Evolutionary conservation across 345 rosid species (phyloP).

Genomic region (Raphanus sativus): DNA sequence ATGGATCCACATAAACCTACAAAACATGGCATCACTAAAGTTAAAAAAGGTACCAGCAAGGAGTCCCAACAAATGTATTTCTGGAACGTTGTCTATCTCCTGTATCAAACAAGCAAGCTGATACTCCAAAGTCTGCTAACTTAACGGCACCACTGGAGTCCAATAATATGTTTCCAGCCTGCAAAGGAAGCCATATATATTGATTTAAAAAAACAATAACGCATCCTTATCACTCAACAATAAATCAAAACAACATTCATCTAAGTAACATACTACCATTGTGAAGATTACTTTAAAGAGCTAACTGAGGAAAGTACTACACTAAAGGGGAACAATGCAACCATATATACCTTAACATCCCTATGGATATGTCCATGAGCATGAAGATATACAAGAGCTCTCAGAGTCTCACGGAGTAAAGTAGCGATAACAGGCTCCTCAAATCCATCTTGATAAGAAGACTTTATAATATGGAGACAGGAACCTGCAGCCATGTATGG

Average conservation of each 20-base stretch:
- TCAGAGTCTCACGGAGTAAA: conserved; percentile 81
- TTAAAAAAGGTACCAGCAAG: conserved; percentile 74
- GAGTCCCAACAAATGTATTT: conserved; percentile 98
- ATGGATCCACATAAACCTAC: neutral
- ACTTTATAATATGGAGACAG: conserved; percentile 93
- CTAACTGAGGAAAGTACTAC: conserved; percentile 7
- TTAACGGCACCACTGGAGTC: conserved; percentile 78
- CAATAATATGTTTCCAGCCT: conserved; percentile 95
- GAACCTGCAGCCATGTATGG: conserved; percentile 99
- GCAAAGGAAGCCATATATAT: conserved; percentile 37
- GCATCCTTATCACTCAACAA: conserved; percentile 11
- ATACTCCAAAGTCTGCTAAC: conserved; percentile 97
- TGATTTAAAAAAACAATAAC: conserved; percentile 8
- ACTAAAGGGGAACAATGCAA: conserved; percentile 6
- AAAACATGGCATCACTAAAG: conserved; percentile 18
- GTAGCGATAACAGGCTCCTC: conserved; percentile 95
- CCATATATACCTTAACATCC: conserved; percentile 88
- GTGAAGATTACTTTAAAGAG: neutral
- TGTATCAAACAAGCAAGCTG: conserved; percentile 97
- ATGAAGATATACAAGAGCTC: conserved; percentile 96
- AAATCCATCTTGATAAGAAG: conserved; percentile 80
- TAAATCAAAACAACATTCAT: conserved; percentile 5
- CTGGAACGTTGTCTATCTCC: conserved; percentile 97
- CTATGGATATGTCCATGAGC: conserved; percentile 93
- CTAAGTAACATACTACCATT: neutral